A percentile compares a stretch with the other conserved stretches of the same genome.
Evolutionary conservation across 2,329 filamentous ascomycete species (phyloP).

Genomic region (Beauveria rudraprayagi): DNA sequence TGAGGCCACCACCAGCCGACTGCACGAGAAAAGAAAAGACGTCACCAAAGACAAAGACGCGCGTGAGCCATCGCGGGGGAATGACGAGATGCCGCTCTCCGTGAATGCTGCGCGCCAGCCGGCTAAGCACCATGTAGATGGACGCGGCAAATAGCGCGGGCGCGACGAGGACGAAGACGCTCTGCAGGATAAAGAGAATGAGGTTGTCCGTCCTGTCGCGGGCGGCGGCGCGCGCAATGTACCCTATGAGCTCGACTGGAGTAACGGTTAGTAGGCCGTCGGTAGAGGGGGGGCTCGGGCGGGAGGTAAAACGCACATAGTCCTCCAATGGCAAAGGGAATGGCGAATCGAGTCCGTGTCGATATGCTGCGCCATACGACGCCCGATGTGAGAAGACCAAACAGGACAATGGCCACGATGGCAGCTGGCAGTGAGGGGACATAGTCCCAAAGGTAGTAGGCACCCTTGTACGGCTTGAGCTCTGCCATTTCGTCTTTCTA

Average conservation of each 20-base stretch:
- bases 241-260: constrained; percentile 38
- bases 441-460: constrained; percentile 28
- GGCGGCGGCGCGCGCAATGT: constrained; percentile 25
- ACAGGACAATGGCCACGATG: constrained; percentile 37
- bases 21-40: constrained; percentile 45
- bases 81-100: constrained; percentile 27
- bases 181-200: constrained; percentile 33
- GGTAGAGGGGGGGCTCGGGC: neutral
- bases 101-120: constrained; percentile 32
- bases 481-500: constrained; percentile 19
- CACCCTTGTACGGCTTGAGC: constrained; percentile 21
- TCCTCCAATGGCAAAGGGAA: constrained; percentile 39
- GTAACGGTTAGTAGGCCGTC: neutral
- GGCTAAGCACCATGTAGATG: constrained; percentile 42
- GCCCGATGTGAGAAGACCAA: constrained; percentile 33
- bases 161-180: constrained; percentile 36
- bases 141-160: constrained; percentile 41
- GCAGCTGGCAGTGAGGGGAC: constrained; percentile 37
- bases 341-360: constrained; percentile 41
- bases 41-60: constrained; percentile 47
- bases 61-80: constrained; percentile 37
- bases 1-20: constrained; percentile 33
- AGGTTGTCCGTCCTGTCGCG: constrained; percentile 23
- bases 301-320: constrained; percentile 31
- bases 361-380: constrained; percentile 35